A percentile compares a stretch with the other conserved stretches of the same genome.
Evolutionary conservation across 2,329 filamentous ascomycete species (phyloP).

Genomic region (Hypoxylon sp.): DNA sequence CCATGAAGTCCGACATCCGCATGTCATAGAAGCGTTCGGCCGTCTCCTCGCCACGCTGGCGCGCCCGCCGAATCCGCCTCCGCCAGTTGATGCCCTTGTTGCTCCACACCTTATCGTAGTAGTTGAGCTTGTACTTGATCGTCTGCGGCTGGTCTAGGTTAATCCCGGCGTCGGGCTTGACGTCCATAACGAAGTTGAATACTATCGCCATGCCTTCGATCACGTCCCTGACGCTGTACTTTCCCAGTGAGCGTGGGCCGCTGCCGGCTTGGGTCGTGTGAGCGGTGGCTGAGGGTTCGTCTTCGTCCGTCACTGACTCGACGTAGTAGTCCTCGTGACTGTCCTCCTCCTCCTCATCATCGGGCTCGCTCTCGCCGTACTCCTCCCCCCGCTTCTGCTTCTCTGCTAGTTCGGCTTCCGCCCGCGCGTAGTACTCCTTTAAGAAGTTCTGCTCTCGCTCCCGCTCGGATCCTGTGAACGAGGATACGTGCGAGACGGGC

Average conservation of each 20-base stretch:
- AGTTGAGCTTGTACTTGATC: not conserved
- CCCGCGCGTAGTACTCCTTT: too few species aligned
- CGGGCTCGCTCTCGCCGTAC: too few species aligned
- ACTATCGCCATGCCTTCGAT: not conserved
- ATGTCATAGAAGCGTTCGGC: conserved; percentile 5
- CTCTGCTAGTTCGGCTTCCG: too few species aligned
- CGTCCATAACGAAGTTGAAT: conserved; percentile 2
- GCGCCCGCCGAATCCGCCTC: not conserved
- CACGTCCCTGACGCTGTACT: not conserved
- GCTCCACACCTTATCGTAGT: not conserved
- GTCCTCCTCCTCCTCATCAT: too few species aligned
- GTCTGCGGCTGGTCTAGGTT: conserved; percentile 2
- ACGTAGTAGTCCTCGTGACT: too few species aligned
- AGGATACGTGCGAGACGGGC: not conserved
- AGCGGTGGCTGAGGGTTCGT: too few species aligned
- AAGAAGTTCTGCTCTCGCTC: not conserved
- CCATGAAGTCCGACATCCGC: conserved; percentile 3
- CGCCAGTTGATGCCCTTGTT: conserved; percentile 1
- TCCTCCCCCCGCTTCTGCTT: too few species aligned
- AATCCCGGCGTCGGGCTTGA: not conserved
- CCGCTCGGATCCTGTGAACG: not conserved
- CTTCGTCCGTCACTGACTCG: too few species aligned
- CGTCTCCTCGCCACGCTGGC: not conserved
- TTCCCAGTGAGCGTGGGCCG: not conserved
- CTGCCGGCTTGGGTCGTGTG: too few species aligned